Evolutionary conservation across 78 protist species (phyloP), one percentile per base, ranked within the genome.

Genomic region (Thecamonas trahens): DNA sequence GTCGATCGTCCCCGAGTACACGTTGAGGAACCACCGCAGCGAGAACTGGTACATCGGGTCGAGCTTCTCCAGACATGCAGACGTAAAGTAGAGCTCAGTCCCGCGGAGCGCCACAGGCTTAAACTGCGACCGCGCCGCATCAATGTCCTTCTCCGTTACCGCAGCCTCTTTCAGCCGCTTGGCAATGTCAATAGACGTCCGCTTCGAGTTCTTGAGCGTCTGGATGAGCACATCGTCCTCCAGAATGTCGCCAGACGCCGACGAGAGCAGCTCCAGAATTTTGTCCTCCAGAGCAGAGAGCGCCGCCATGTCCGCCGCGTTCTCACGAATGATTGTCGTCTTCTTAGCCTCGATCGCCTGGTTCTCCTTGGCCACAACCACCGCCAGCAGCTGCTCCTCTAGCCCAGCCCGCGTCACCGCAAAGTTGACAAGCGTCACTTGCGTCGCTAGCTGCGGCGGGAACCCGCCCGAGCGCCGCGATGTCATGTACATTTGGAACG

Each of bases 321-420:
- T 68, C 61, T 82, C 53, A 45, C 61, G 37, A 35, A 88, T 52
- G 32, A 92, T 61, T 38, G 31, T 13, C 34, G 74, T 67, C 70
- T 74, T 72, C 54, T 15, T 0, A 55, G 76, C 87, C 74, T 92
- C 96, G 28, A 92, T 77, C 29, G 85, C 92, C 28, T 79, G 77
- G 47, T 72, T 59, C 74, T 91, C 95, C 49, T 72, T 65, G 20
- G 66, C 59, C 31, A 91, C 85, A 5, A 84, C 87, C 26, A 42
- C 54, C 37, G 71, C 65, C 49, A 86, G 61, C 28, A 88, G 77
- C 74, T 83, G 89, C n/a, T 77, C 84, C 38, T 63, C 73, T n/a
- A 80, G 72, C 11, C 86, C 84, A 7, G 9, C 55, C 26, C 15
- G 34, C 11, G 85, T 80, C 61, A 84, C 74, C 38, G 74, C 53